Evolutionary conservation across 2,329 filamentous ascomycete genomes (phyloP).

Genomic region (Colletotrichum abscissum): DNA sequence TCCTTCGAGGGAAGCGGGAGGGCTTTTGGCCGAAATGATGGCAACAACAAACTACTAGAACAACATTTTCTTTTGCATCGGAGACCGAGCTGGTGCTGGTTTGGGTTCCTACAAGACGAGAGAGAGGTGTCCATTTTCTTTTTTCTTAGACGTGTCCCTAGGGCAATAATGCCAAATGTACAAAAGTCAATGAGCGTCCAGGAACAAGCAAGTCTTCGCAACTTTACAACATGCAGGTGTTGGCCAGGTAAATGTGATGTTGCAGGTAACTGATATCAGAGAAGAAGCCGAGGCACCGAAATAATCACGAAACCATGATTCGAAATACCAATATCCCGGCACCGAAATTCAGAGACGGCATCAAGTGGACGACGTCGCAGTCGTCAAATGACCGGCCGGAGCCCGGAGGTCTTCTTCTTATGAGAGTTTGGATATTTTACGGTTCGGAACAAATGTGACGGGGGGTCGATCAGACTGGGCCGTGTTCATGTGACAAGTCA

Average conservation of each 20-base stretch:
- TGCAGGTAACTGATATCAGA: background rate
- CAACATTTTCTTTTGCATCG: slow-evolving; percentile 33
- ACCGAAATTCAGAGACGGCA: background rate
- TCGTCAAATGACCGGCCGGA: background rate
- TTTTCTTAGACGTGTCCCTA: slow-evolving; percentile 37
- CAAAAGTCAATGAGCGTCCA: slow-evolving; percentile 37
- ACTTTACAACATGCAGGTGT: slow-evolving; percentile 17
- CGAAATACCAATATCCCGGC: background rate
- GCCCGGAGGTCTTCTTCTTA: background rate
- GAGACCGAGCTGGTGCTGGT: slow-evolving; percentile 31
- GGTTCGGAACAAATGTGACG: background rate
- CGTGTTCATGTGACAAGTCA: background rate
- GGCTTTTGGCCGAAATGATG: background rate
- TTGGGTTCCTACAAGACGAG: slow-evolving; percentile 25
- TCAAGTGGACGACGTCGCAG: background rate
- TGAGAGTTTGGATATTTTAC: background rate
- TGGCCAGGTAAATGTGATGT: slow-evolving; percentile 6
- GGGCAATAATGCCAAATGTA: slow-evolving; percentile 37
- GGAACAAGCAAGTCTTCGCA: slow-evolving; percentile 37
- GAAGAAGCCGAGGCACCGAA: background rate
- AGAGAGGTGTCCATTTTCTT: slow-evolving; percentile 24
- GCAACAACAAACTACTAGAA: slow-evolving; percentile 30
- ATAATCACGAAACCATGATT: background rate
- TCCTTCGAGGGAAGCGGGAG: slow-evolving; percentile 10
- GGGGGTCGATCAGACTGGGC: slow-evolving; percentile 26